These are phyloP conservation scores for Podaxis sp. DNA, from an alignment of 768 basidiomycete species.

Conservation along the genomic window DNA sequence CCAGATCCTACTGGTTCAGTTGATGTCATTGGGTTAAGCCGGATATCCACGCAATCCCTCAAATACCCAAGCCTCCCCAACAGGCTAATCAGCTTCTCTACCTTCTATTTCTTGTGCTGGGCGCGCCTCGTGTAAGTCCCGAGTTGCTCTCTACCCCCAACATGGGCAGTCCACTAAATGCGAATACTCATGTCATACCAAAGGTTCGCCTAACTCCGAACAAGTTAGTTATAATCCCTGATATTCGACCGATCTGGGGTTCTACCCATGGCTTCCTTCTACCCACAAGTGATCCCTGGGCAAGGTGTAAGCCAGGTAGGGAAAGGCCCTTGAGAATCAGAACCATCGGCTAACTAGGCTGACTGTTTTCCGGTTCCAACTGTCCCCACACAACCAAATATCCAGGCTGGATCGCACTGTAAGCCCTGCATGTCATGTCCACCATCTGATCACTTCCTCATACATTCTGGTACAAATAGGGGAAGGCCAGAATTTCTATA, in stretches of 20 bases:
- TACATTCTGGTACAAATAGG: slow-evolving; percentile 35
- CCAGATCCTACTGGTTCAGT: background rate
- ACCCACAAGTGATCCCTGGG: slow-evolving; percentile 40
- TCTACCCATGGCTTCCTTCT: slow-evolving; percentile 37
- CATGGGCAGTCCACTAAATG: background rate
- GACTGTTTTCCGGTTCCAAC: slow-evolving; percentile 35
- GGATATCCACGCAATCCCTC: background rate
- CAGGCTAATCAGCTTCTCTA: background rate
- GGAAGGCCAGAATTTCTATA: slow-evolving; percentile 62
- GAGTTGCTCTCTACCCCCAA: background rate
- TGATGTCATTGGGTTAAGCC: background rate
- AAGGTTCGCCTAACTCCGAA: background rate
- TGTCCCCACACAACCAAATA: slow-evolving; percentile 38
- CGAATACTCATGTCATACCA: background rate
- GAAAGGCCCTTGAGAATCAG: slow-evolving; percentile 1
- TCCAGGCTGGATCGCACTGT: slow-evolving; percentile 56
- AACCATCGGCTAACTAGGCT: background rate
- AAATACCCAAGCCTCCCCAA: background rate
- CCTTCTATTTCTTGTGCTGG: background rate
- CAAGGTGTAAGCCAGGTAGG: slow-evolving; percentile 49
- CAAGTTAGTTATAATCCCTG: background rate
- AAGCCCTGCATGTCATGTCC: slow-evolving; percentile 23
- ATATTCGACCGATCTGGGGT: background rate
- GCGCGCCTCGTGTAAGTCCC: background rate
- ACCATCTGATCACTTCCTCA: background rate